Base-by-base conservation (phyloP, 1,284 basidiomycete genomes). In the Uromyces viciae-fabae region DNA sequence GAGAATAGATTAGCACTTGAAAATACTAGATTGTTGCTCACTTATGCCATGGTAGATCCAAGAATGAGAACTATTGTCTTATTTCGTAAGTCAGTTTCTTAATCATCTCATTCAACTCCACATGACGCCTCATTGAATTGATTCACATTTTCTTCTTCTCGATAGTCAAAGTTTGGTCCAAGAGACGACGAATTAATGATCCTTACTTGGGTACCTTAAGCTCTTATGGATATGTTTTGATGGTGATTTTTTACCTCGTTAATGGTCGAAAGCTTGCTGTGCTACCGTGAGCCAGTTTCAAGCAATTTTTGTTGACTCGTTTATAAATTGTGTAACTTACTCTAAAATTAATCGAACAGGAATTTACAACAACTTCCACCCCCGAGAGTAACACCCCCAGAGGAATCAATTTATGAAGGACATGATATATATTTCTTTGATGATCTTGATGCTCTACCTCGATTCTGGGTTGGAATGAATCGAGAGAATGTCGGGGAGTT, bases 151-250 rank as follows among this genome's bases (percentile, higher is more conserved):
- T 31, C 9, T 36, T 60, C 80, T 71, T 33, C 60, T 46, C 40
- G 38, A 3, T 83, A 95, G 94, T 99, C 85, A 99, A 99, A 89
- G 94, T 99, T 43, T 99, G 96, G 96, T 94, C 94, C 85, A 99
- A 99, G 88, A 90, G 95, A 86, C 90, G 94, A 87, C 95, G 97
- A 90, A 97, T 99, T 87, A 98, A 99, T 87, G 97, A 94, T 81
- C 95, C 96, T 25, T 99, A 98, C 87, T 92, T 93, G 84, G 96
- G 96, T 82, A 98, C 96, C 0, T 88, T 99, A 68, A 96, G 94
- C 64, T 98, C 95, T 72, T 99, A 99, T 86, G 96, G 96, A 82
- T 98, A 97, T 88, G 96, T 97, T 83, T 90, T 99, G 81, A 91
- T 98, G 87, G 95, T 98, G 85, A 93, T 99, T 84, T 98, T 95